Evolutionary conservation across 257 asterid genomes (phyloP), one percentile per base, ranked within the genome.

Genomic region (Petrea volubilis): DNA sequence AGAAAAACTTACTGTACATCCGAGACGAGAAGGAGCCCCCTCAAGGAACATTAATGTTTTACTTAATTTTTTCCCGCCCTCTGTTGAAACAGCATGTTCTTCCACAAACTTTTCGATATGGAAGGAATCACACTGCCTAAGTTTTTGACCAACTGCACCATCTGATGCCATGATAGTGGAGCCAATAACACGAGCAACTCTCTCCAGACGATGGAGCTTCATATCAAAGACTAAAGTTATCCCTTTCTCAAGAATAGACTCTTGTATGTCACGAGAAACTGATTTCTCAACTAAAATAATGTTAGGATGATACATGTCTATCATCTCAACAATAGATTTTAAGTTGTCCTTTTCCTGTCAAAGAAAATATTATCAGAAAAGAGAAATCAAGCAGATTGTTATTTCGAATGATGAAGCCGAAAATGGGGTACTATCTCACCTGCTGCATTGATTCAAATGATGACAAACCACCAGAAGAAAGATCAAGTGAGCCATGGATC

Each of bases 21-120:
- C 97, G 27, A 84, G 96, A 58, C 90, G 91, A 74, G 89, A 70
- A 65, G 98, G 91, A 73, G 90, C 91, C 1, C 97, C 96, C 82
- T 91, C 98, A 46, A 94, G 82, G 80, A 94, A 94, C 96, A 94
- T 89, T 81, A 94, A 73, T 12, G 97, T 94, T 81, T 91, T 94
- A 74, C 88, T 89, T 11, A 81, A 84, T 78, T 79, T 89, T 78
- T 88, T 94, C 29, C 94, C 96, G 53, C 87, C 91, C 75, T 91
- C 97, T 28, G 77, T 81, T 38, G 56, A 47, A 52, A 77, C 75
- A 70, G 82, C 90, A 75, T 76, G 96, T 74, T 94, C 98, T 83
- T 94, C 98, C 10, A 86, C 86, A 64, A 86, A 91, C 84, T 86
- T 94, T 27, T 91, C 93, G 47, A 94, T 84, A 60, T 77, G 87